Base-by-base conservation (phyloP, 1,284 basidiomycete genomes). In the Lignosus rhinocerotis region DNA sequence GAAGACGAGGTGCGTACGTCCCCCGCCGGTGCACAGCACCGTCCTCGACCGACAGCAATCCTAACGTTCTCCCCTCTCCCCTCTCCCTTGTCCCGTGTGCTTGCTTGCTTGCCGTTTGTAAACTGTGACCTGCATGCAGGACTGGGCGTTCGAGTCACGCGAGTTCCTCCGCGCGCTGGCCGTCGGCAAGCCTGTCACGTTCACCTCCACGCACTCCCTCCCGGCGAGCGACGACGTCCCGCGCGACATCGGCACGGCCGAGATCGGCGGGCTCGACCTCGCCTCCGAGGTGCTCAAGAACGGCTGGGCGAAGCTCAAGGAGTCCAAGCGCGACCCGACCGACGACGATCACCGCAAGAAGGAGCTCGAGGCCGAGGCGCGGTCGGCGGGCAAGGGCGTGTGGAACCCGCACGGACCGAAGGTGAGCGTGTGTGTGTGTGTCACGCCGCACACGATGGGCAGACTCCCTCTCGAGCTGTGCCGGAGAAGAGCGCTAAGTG, bases 231-330 rank as follows among this genome's bases (percentile, higher is more conserved):
- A 89, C 68, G 86, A 89, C 64, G 74, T 83, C 49, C 80, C 85
- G 53, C 85, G 92, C 63, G 92, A 93, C 72, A 79, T 94, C 54
- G 92, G 92, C 12, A 81, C 76, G 50, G 91, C 84, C 17, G 87
- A 91, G 60, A 81, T 90, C 56, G 81, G 75, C 45, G 88, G 87
- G 6, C 69, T 82, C 44, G 94, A 97, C 69, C 75, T 98, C 31
- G 84, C 90, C 6, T 82, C 83, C 14, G 89, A 96, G 70, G 77
- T 97, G 30, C 81, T 98, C 45, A 85, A 84, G 66, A 85, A 84
- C 58, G 96, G 96, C 25, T 98, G 94, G 94, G 94, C 87, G 21
- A 96, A 92, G 74, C 79, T 96, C 51, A 94, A 97, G 73, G 96
- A 98, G 65, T 79, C 84, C 50, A 92, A 92, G 69, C 80, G 87